These are phyloP conservation scores for Arctium minus DNA, from an alignment of 129 eudicot species.

Conservation along the genomic window DNA sequence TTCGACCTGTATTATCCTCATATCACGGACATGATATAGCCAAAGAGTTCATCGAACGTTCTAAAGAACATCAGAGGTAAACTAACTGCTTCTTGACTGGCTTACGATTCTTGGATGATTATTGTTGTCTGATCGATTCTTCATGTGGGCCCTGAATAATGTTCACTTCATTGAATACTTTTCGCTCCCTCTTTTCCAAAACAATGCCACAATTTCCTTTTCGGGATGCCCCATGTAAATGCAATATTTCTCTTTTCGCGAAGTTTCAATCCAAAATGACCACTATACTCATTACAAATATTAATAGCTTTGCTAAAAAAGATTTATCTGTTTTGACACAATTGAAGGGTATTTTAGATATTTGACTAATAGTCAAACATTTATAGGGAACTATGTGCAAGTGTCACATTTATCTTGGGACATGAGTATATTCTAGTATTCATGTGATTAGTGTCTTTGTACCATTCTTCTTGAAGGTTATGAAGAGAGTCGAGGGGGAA, in stretches of 20 bases:
- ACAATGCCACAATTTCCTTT: background rate
- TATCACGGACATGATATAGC: constrained; percentile 77
- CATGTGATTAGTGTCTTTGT: background rate
- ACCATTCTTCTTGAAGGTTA: background rate
- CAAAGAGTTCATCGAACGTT: constrained; percentile 81
- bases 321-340: background rate
- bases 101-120: background rate
- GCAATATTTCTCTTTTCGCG: background rate
- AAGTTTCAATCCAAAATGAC: background rate
- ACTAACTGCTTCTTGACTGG: background rate
- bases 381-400: background rate
- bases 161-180: background rate
- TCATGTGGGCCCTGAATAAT: background rate
- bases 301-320: background rate
- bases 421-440: background rate
- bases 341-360: background rate
- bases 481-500: background rate
- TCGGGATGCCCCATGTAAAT: background rate
- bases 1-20: constrained; percentile 73
- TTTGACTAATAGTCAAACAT: background rate
- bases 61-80: constrained; percentile 69
- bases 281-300: background rate
- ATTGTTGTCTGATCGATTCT: background rate
- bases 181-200: background rate
- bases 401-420: background rate